phyloP scores from a whole-genome alignment of 1,284 basidiomycete species.

The Rhodotorula sp. region DNA sequence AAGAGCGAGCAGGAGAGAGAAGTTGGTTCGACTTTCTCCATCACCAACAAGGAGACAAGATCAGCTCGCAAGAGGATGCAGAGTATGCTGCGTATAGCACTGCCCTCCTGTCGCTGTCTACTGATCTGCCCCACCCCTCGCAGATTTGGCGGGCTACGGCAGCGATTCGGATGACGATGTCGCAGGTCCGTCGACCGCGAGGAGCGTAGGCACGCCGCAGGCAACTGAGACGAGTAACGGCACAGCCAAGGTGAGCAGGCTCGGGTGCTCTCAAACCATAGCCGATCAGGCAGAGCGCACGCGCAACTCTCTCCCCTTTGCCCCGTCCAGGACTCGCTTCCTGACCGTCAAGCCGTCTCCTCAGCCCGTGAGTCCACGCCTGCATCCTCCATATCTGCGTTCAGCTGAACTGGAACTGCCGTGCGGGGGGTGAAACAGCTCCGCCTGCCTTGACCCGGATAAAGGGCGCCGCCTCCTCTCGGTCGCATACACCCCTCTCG shows the following conservation, averaged over 20 bases:
- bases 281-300: neutral
- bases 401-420: neutral
- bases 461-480: conserved; percentile 15
- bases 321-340: conserved; percentile 1
- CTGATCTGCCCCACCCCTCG: neutral
- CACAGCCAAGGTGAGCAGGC: neutral
- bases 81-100: too few species aligned
- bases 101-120: too few species aligned
- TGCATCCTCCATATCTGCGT: fast-evolving
- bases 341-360: conserved; percentile 2
- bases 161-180: conserved; percentile 10
- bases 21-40: too few species aligned
- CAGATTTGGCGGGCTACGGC: conserved; percentile 12
- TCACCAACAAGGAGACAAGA: too few species aligned
- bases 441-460: conserved; percentile 4
- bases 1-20: too few species aligned
- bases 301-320: conserved; percentile 6
- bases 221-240: neutral
- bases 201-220: neutral
- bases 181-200: neutral
- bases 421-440: neutral
- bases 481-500: conserved; percentile 16
- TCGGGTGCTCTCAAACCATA: neutral
- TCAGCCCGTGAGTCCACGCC: conserved; percentile 13
- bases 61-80: too few species aligned